Conservation (phyloP, 768 basidiomycete species). For the Phlebiopsis flavidoalba region DNA sequence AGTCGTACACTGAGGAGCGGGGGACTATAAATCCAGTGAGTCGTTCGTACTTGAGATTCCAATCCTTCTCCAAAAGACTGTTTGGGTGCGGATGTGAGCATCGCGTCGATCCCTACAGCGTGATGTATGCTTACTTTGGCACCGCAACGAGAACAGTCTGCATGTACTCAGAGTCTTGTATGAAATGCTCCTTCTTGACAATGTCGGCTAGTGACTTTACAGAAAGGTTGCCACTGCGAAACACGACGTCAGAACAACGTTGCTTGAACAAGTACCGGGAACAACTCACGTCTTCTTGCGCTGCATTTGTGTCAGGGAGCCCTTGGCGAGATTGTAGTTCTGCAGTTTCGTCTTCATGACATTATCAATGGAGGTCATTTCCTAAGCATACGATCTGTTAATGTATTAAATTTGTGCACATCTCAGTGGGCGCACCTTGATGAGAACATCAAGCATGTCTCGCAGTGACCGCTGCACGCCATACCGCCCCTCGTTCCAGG, state of each 20-base stretch:
- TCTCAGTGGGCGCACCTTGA: conserved; percentile 52
- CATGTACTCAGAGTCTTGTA: conserved; percentile 89
- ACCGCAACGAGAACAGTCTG: conserved; percentile 92
- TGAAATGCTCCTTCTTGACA: conserved; percentile 75
- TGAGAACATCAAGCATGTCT: conserved; percentile 82
- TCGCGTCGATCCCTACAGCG: not conserved
- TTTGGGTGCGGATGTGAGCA: not conserved
- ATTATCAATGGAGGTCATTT: conserved; percentile 92
- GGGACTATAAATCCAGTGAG: conserved; percentile 90
- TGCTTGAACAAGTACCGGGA: conserved; percentile 17
- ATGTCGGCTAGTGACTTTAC: conserved; percentile 82
- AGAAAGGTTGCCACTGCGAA: conserved; percentile 85
- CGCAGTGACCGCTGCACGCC: conserved; percentile 73
- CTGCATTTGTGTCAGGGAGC: conserved; percentile 85
- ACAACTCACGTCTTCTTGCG: conserved; percentile 78
- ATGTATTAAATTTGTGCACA: not conserved
- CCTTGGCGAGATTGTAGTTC: conserved; percentile 92
- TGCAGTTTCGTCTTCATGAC: conserved; percentile 89
- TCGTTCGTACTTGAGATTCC: conserved; percentile 86
- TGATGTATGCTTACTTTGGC: conserved; percentile 62
- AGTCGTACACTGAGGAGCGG: conserved; percentile 74
- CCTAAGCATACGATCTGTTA: conserved; percentile 39
- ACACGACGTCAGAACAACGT: conserved; percentile 6
- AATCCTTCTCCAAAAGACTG: conserved; percentile 81
- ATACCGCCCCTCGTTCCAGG: conserved; percentile 93